Evolutionary conservation across 441 rosid species (phyloP), one percentile per base, ranked within the genome.

Genomic region (Gossypium davidsonii): DNA sequence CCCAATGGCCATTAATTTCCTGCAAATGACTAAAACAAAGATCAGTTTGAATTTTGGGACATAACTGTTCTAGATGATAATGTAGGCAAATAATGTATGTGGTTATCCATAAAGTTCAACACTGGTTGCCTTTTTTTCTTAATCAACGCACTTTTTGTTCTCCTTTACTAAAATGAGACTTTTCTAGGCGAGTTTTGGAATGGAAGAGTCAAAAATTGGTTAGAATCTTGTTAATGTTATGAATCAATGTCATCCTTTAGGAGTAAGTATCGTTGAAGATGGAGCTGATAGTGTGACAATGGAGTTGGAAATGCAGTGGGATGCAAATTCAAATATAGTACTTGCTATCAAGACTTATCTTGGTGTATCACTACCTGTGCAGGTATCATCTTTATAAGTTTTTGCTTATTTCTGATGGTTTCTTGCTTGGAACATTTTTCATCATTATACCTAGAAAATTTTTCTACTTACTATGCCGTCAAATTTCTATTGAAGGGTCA

Each of bases 271-370:
- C 67, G 23, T 88, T 53, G 91, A 90, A 21, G 88, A 85, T 61
- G 89, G 81, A 63, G 73, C 53, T 14, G 73, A 77, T 69, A 85
- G 87, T 64, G 60, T 86, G 71, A 90, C 88, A 18, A 82, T 90
- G 89, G 94, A 90, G 76, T 78, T 90, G 80, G 94, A 88, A 74
- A 83, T 90, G 92, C 78, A 86, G 9, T 90, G 94, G 94, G 94
- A 90, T 80, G 94, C 88, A 52, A 86, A 88, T 79, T 87, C 90
- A 70, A 88, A 73, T 77, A 86, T 90, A 74, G 64, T 85, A 76
- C 87, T 90, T 60, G 92, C 85, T 70, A 73, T 90, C 74, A 90
- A 90, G 83, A 90, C 89, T 69, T 78, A 85, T 76, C 81, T 90
- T 77, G 94, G 94, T 28, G 84, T 88, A 39, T 82, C 88, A 67